These are phyloP conservation scores for Fusarium sp. DNA, from an alignment of 2,329 filamentous ascomycete genomes.

Conservation along the genomic window DNA sequence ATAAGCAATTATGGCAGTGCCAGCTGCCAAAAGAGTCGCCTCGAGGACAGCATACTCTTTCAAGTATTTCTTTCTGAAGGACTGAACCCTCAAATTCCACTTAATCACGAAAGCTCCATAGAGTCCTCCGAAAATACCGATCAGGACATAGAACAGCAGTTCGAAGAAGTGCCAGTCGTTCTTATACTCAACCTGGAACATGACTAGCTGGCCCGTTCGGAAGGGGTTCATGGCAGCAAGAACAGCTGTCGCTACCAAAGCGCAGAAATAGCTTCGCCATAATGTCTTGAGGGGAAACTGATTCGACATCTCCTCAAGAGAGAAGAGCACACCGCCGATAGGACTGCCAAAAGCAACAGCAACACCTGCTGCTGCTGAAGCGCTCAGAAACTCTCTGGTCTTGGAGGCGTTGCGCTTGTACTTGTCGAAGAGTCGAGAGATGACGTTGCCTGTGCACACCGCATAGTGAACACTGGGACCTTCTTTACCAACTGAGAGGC, in stretches of 20 bases:
- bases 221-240: conserved; percentile 98
- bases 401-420: conserved; percentile 93
- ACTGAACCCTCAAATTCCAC: conserved; percentile 91
- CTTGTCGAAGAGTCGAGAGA: conserved; percentile 91
- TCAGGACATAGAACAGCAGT: conserved; percentile 88
- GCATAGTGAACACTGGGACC: conserved; percentile 99
- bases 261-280: conserved; percentile 98
- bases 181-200: conserved; percentile 98
- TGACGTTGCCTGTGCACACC: conserved; percentile 96
- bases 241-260: conserved; percentile 92
- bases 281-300: conserved; percentile 97
- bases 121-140: conserved; percentile 92
- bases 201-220: conserved; percentile 95
- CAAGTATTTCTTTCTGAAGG: conserved; percentile 94
- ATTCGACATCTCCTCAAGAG: conserved; percentile 96
- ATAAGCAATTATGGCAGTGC: conserved; percentile 93
- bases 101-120: conserved; percentile 98
- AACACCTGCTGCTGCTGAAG: conserved; percentile 93
- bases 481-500: conserved; percentile 95
- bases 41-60: conserved; percentile 87
- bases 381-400: conserved; percentile 93
- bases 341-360: conserved; percentile 97
- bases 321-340: conserved; percentile 96
- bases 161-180: conserved; percentile 99
- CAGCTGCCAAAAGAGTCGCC: conserved; percentile 83